These are phyloP conservation scores for Angomonas ambiguus DNA, from an alignment of 208 protist species.

Conservation along the genomic window DNA sequence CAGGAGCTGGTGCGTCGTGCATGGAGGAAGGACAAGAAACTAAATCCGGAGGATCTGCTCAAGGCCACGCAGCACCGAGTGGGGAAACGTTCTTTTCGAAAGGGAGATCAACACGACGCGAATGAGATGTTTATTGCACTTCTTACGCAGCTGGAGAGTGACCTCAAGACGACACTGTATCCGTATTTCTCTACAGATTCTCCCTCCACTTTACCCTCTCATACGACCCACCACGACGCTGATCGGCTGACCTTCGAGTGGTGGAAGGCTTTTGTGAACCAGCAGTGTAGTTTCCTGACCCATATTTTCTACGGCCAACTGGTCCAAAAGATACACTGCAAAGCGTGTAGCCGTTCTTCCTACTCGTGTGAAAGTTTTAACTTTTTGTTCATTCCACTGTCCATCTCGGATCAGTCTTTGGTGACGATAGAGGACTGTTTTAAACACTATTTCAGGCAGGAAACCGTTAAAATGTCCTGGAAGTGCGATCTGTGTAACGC, in stretches of 20 bases:
- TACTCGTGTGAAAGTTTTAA: constrained; percentile 20
- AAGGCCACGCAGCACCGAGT: not conserved
- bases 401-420: not conserved
- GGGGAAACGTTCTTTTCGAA: not conserved
- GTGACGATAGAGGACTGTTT: constrained; percentile 13
- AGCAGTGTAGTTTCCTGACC: constrained; percentile 11
- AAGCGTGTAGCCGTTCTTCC: constrained; percentile 10
- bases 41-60: constrained; percentile 1
- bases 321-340: constrained; percentile 14
- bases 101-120: constrained; percentile 41
- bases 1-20: not conserved
- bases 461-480: constrained; percentile 13
- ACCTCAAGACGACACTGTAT: constrained; percentile 16
- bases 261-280: constrained; percentile 8
- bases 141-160: constrained; percentile 32
- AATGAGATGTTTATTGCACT: constrained; percentile 37
- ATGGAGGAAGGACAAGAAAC: not conserved
- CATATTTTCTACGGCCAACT: constrained; percentile 18
- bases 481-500: constrained; percentile 12
- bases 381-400: constrained; percentile 13
- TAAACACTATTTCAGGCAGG: not conserved
- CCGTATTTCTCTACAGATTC: not conserved
- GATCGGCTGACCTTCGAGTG: constrained; percentile 10
- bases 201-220: not conserved
- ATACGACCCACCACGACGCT: not conserved